Base-by-base conservation (phyloP, 2,329 filamentous ascomycete species). In the Eurotiales sp. region DNA sequence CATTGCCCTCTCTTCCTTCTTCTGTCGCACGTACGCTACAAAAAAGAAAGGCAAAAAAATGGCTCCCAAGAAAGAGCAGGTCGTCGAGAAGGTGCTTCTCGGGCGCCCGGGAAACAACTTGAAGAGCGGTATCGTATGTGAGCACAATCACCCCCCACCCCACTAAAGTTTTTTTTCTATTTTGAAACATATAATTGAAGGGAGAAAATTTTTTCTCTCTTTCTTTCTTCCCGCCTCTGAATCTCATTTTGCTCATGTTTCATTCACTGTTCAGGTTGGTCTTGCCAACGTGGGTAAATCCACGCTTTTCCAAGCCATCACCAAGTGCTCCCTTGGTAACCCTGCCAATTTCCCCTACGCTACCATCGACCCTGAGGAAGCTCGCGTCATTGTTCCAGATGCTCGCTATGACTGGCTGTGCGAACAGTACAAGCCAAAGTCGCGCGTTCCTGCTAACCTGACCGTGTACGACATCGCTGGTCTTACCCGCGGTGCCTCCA, bases 241-340 rank as follows among this genome's bases (percentile, higher is more conserved):
- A 42, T 43, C 19, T n/a, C 40, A 27, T 59, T n/a, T 61, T 62
- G 37, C 49, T 50, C 34, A 55, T 40, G 37, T 8, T 58, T 25
- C 21, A 34, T 8, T 29, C 37, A n/a, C n/a, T n/a, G n/a, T 36
- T 14, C 72, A 96, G 90, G 90, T 99, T 74, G 93, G 93, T 77
- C 85, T 99, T 67, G 93, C 93, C 74, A 99, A 99, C 75, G 95
- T 99, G 64, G 93, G 93, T 74, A 99, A 99, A 80, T 99, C 93
- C 61, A 99, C 95, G 29, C 85, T 99, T 65, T 99, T 99, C 84
- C 95, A 99, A 80, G 90, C 93, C 70, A 96, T 99, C 76, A 99
- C 93, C 70, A 97, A 96, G 81, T 96, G 87, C 75, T 84, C 85
- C 60, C 86, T 99, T 66, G 93, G 95, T 77, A 99, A 97, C 79